Evolutionary conservation across 129 eudicot species (phyloP), one percentile per base, ranked within the genome.

Genomic region (Artemisia annua): DNA sequence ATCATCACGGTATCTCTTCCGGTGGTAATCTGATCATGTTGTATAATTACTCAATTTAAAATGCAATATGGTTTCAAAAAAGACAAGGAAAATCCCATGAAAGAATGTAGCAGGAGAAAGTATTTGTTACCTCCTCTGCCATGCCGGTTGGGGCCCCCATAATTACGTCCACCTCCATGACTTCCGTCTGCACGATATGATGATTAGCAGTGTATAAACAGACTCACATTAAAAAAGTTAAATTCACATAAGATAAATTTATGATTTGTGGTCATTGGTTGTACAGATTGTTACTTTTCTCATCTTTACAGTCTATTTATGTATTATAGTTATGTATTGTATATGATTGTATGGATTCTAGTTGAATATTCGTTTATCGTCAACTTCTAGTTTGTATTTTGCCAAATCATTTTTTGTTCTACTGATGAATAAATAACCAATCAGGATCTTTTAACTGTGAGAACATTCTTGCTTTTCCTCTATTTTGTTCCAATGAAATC

Each of bases 1-100:
- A 81, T 94, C 99, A 43, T 94, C 99, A 43, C 96, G 83, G 66
- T 88, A 66, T 66, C 99, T 81, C 84, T 94, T 94, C 67, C 97
- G 85, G 28, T 85, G 83, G 77, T 70, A 87, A 80, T 87, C 94
- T 92, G 79, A 17, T 28, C 77, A 17, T 28, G 7, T 51, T 39
- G 16, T 28, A 60, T 24, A 72, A 26, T 53, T 39, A 70, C 58
- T 49, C 48, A 14, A 64, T 35, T 19, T 49, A 19, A 39, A 39
- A 12, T 39, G 53, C 59, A 76, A 1, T 1, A 19, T 5, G 44
- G 26, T 24, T 15, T 12, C 49, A 59, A 17, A 10, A 28, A 11
- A 43, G n/a, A 58, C 22, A 7, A 39, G 46, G 3, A 5, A 54
- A 20, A 53, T 24, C 3, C 5, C 13, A 24, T 16, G 16, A 48